These are phyloP conservation scores for Shiraia bambusicola DNA, from an alignment of 2,329 filamentous ascomycete genomes.

Conservation along the genomic window DNA sequence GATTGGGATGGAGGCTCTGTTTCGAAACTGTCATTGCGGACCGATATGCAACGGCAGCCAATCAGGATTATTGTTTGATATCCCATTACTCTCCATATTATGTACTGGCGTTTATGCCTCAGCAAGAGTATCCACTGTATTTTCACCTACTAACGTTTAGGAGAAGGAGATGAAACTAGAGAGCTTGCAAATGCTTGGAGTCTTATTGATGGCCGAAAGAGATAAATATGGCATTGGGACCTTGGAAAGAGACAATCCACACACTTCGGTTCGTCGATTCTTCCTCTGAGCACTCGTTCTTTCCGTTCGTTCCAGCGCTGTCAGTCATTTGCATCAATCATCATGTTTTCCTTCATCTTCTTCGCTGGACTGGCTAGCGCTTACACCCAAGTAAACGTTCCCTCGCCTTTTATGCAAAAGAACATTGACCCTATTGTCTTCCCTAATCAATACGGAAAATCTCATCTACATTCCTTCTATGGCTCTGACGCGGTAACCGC, in stretches of 20 bases:
- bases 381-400: conserved; percentile 41
- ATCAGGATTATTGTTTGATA: conserved; percentile 2
- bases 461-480: conserved; percentile 50
- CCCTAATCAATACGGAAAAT: conserved; percentile 44
- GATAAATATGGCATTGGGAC: conserved; percentile 7
- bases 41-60: conserved; percentile 2
- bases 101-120: conserved; percentile 8
- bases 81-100: neutral
- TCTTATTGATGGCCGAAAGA: conserved; percentile 9
- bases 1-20: conserved; percentile 2
- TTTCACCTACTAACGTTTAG: neutral
- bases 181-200: conserved; percentile 1
- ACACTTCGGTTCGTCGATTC: conserved; percentile 4
- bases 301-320: conserved; percentile 15
- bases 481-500: conserved; percentile 48
- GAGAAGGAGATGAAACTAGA: neutral
- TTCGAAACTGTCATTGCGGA: conserved; percentile 20
- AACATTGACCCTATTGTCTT: conserved; percentile 51
- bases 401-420: conserved; percentile 46
- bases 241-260: conserved; percentile 7
- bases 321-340: conserved; percentile 38
- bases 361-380: conserved; percentile 29
- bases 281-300: conserved; percentile 2
- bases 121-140: conserved; percentile 2
- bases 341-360: conserved; percentile 13